Base-by-base conservation (phyloP, 306 rosid genomes). In the Medicago arabica region DNA sequence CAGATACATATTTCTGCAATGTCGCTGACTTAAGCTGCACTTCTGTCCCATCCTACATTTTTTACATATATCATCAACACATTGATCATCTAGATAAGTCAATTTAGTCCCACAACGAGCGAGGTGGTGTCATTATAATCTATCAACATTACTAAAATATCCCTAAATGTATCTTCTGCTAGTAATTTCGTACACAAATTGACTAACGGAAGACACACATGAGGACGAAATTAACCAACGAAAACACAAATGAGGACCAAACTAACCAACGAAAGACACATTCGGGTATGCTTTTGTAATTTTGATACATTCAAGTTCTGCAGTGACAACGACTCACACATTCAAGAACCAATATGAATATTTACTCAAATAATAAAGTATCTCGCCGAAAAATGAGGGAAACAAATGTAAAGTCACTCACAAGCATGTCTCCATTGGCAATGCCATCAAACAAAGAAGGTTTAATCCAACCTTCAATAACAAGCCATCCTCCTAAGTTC, bases 401-500 rank as follows among this genome's bases (percentile, higher is more conserved):
- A 71, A 74, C 39, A 72, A 69, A 40, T 44, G 25, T 67, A 28
- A 81, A 75, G 72, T 23, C 55, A 59, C 93, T 91, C 82, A 94
- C 97, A 66, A 94, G 91, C 97, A 94, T 88, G 84, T 94, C 96
- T 82, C 87, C 90, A 86, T 91, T 90, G 86, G 92, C 86, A 85
- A 94, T 94, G 82, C 87, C 98, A 86, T 91, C 96, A 85, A 94
- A 91, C 69, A 94, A 82, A 63, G 98, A 89, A 77, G 98, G 94
- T 84, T 94, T 90, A 68, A 94, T 94, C 98, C 98, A 94, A 74
- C 97, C 98, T 87, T 94, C 96, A 69, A 92, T 81, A 7, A 92
- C 96, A 85, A 94, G 80, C 97, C 96, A 94, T 41, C 98, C 97
- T 81, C 98, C 98, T 77, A 94, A 90, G 83, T 94, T 94, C 81